A percentile compares a stretch with the other conserved stretches of the same genome.
Evolutionary conservation across 345 rosid genomes (phyloP).

Genomic region (Odontarrhena argentea): DNA sequence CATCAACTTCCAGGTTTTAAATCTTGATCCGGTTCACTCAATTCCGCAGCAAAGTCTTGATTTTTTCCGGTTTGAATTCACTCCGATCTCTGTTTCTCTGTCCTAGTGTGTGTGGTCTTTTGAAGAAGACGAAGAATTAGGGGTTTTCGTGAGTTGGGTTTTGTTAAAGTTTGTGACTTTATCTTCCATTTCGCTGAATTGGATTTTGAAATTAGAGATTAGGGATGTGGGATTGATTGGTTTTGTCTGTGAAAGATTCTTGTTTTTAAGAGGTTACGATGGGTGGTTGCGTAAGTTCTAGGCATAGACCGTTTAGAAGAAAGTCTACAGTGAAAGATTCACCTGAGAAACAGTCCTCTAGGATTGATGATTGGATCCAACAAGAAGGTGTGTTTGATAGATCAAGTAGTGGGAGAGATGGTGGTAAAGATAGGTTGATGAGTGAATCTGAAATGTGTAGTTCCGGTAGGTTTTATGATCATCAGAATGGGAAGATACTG

Average conservation of each 20-base stretch:
- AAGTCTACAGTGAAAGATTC: slow-evolving; percentile 56
- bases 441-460: slow-evolving; percentile 21
- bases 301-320: slow-evolving; percentile 40
- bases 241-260: neutral
- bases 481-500: slow-evolving; percentile 31
- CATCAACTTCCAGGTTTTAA: neutral
- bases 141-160: slow-evolving; percentile 9
- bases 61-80: slow-evolving; percentile 20
- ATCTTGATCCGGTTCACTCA: neutral
- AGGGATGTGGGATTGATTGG: neutral
- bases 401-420: slow-evolving; percentile 19
- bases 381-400: slow-evolving; percentile 29
- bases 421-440: slow-evolving; percentile 24
- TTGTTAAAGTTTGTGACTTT: slow-evolving; percentile 1
- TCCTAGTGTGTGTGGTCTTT: slow-evolving; percentile 9
- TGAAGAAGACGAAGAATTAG: slow-evolving; percentile 10
- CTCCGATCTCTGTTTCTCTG: slow-evolving; percentile 23
- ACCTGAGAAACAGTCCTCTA: slow-evolving; percentile 50
- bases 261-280: slow-evolving; percentile 40
- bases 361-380: slow-evolving; percentile 57
- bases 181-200: slow-evolving; percentile 1
- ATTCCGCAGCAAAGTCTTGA: slow-evolving; percentile 29
- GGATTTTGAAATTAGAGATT: neutral
- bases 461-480: slow-evolving; percentile 22
- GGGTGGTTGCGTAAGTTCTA: slow-evolving; percentile 91